Conservation (phyloP, 768 basidiomycete species). For the Tricholoma saponaceum region DNA sequence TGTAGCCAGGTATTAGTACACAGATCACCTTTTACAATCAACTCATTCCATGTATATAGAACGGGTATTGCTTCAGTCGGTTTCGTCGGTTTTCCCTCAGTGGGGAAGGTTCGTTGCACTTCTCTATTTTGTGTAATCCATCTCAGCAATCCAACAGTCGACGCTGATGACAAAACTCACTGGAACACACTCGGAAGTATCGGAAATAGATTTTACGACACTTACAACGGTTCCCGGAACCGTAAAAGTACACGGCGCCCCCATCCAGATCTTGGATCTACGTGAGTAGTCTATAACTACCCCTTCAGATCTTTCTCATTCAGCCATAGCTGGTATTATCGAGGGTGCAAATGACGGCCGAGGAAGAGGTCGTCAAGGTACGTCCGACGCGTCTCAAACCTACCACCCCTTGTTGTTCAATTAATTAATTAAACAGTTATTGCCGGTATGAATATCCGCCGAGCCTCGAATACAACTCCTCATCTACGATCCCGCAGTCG, state of each 20-base stretch:
- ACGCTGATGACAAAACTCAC: slow-evolving; percentile 95
- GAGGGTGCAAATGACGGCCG: slow-evolving; percentile 96
- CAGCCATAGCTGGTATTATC: slow-evolving; percentile 80
- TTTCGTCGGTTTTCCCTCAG: slow-evolving; percentile 90
- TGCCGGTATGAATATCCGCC: slow-evolving; percentile 52
- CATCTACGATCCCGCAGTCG: slow-evolving; percentile 50
- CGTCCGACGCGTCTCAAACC: slow-evolving; percentile 23
- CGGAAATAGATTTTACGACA: slow-evolving; percentile 96
- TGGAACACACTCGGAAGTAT: slow-evolving; percentile 94
- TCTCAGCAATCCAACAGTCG: slow-evolving; percentile 43
- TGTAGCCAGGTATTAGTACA: slow-evolving; percentile 60
- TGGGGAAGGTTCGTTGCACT: slow-evolving; percentile 66
- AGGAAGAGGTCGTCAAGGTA: slow-evolving; percentile 92
- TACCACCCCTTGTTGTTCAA: slow-evolving; percentile 3
- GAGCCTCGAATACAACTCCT: slow-evolving; percentile 6
- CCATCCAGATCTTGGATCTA: slow-evolving; percentile 91
- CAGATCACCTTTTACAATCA: not conserved
- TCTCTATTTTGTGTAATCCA: not conserved
- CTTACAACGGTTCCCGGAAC: slow-evolving; percentile 95
- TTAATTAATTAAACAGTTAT: slow-evolving; percentile 44
- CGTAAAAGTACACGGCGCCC: slow-evolving; percentile 90
- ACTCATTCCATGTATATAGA: slow-evolving; percentile 28
- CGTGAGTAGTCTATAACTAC: slow-evolving; percentile 47
- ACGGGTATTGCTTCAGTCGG: slow-evolving; percentile 98
- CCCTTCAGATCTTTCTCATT: not conserved